phyloP scores from a whole-genome alignment of 805 yeast species.

The Starmerella vaccinii region DNA sequence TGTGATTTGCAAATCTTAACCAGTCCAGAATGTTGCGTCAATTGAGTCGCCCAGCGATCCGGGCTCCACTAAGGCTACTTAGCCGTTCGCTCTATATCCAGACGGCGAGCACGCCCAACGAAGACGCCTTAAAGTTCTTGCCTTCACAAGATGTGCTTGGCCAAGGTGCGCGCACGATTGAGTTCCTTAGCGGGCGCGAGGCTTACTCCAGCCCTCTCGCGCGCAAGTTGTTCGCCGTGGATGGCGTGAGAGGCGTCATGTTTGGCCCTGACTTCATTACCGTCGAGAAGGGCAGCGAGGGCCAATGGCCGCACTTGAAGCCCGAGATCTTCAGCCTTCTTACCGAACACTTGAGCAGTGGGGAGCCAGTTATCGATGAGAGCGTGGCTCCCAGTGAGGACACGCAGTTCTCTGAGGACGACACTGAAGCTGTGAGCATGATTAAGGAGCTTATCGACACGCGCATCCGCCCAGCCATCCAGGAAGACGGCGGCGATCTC shows the following conservation, averaged over 20 bases:
- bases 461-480: conserved; percentile 92
- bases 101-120: conserved; percentile 79
- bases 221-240: conserved; percentile 58
- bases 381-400: conserved; percentile 32
- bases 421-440: conserved; percentile 73
- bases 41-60: conserved; percentile 1
- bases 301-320: conserved; percentile 62
- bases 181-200: conserved; percentile 64
- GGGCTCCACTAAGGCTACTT: conserved; percentile 2
- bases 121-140: conserved; percentile 70
- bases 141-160: conserved; percentile 66
- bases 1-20: background rate
- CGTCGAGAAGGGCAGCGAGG: conserved; percentile 51
- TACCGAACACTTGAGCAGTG: conserved; percentile 39
- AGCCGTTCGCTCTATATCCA: conserved; percentile 41
- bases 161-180: conserved; percentile 50
- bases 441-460: conserved; percentile 88
- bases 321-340: conserved; percentile 47
- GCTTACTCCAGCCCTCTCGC: conserved; percentile 71
- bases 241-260: conserved; percentile 67
- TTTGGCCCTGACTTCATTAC: conserved; percentile 79
- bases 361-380: conserved; percentile 42
- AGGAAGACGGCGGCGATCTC: conserved; percentile 97
- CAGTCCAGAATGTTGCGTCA: background rate
- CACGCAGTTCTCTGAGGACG: conserved; percentile 50